phyloP scores from a whole-genome alignment of 169 alveolate species.

The Cyclospora cayetanensis region DNA sequence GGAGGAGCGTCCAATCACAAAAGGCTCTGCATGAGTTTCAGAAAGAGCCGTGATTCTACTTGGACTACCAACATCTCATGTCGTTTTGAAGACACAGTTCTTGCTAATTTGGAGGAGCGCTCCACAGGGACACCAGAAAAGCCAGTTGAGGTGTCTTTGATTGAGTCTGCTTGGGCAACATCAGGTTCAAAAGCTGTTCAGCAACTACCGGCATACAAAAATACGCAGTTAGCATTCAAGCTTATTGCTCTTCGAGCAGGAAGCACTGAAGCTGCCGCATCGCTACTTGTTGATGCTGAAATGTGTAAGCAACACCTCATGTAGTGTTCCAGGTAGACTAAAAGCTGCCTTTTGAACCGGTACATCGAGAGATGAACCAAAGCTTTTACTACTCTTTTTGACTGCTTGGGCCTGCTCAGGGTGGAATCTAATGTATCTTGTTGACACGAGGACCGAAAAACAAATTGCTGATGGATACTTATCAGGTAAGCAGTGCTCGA shows the following conservation, averaged over 20 bases:
- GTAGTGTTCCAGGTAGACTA: not conserved
- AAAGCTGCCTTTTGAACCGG: not conserved
- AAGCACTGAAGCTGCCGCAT: not conserved
- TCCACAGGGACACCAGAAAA: not conserved
- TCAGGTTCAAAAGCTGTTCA: not conserved
- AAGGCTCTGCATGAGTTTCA: slow-evolving; percentile 44
- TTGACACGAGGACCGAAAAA: slow-evolving; percentile 23
- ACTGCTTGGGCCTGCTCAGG: not conserved
- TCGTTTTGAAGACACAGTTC: slow-evolving; percentile 27
- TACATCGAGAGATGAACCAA: not conserved
- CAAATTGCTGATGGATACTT: not conserved
- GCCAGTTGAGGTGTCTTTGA: too few species aligned
- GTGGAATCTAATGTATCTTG: slow-evolving; percentile 42
- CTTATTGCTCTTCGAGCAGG: slow-evolving; percentile 24
- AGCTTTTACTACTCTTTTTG: not conserved
- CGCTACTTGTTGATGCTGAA: slow-evolving; percentile 15
- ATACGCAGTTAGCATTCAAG: not conserved
- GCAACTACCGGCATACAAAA: not conserved
- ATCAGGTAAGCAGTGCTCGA: not conserved
- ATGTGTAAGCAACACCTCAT: not conserved
- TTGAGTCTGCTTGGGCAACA: not conserved
- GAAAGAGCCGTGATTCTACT: not conserved
- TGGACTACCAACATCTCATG: not conserved
- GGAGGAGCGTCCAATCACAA: slow-evolving; percentile 20
- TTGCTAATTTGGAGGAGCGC: slow-evolving; percentile 28